Conservation (phyloP, 331 rosid species). For the Dryas integrifolia region DNA sequence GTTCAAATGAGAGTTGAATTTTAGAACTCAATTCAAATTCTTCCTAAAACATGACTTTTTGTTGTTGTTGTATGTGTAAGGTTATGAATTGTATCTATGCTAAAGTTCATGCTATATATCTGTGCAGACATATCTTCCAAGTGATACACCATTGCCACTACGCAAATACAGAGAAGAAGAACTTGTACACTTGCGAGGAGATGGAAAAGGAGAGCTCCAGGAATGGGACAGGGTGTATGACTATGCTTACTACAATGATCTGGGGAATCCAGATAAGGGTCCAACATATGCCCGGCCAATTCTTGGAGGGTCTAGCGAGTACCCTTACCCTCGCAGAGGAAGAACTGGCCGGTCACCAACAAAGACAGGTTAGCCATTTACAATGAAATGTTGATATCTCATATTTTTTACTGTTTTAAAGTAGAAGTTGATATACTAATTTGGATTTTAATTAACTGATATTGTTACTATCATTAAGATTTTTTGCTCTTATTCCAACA, state of each 20-base stretch:
- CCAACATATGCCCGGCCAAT: conserved; percentile 51
- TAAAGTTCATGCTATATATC: not conserved
- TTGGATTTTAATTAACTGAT: not conserved
- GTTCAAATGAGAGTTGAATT: too few species aligned
- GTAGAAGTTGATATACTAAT: not conserved
- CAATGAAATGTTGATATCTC: not conserved
- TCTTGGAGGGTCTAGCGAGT: conserved; percentile 72
- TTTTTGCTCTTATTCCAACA: conserved; percentile 21
- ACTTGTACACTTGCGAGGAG: conserved; percentile 54
- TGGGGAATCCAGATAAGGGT: conserved; percentile 63
- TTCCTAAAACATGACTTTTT: not conserved
- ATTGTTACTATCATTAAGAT: not conserved
- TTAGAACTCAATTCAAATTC: too few species aligned
- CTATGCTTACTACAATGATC: conserved; percentile 75
- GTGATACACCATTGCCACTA: conserved; percentile 58
- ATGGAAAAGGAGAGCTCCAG: conserved; percentile 52
- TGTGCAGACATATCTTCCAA: conserved; percentile 55
- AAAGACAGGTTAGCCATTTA: conserved; percentile 48
- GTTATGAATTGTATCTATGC: not conserved
- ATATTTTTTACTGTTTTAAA: not conserved
- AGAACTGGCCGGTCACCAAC: conserved; percentile 64
- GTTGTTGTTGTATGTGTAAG: not conserved
- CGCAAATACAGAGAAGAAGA: conserved; percentile 58
- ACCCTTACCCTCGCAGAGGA: conserved; percentile 86
- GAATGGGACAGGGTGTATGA: conserved; percentile 86